Evolutionary conservation across 106 monocot genomes (phyloP).

Genomic region (Phalaenopsis aphrodite): DNA sequence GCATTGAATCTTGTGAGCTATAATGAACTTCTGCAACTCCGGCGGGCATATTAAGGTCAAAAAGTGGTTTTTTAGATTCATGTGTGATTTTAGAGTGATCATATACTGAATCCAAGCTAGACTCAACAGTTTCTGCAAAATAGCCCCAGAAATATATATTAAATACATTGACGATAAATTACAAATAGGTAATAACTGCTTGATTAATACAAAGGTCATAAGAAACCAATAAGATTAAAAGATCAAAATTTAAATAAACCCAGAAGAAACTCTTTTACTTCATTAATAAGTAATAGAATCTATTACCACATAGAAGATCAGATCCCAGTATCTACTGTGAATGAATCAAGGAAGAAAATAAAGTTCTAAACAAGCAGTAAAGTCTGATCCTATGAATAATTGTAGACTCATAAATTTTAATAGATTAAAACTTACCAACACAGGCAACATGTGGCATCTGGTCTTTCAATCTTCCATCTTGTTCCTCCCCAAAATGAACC

Average conservation of each 20-base stretch:
- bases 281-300: too few species aligned
- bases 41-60: conserved; percentile 53
- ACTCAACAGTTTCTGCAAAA: conserved; percentile 12
- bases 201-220: too few species aligned
- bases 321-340: too few species aligned
- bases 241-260: too few species aligned
- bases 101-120: conserved; percentile 1
- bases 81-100: conserved; percentile 8
- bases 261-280: too few species aligned
- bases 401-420: background rate
- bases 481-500: conserved; percentile 8
- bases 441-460: background rate
- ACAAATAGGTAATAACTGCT: background rate
- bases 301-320: too few species aligned
- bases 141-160: background rate
- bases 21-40: too few species aligned
- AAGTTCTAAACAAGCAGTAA: too few species aligned
- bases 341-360: too few species aligned
- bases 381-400: too few species aligned
- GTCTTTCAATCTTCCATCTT: conserved; percentile 7
- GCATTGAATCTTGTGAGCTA: too few species aligned
- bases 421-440: conserved; percentile 14
- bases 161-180: background rate
- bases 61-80: conserved; percentile 18
- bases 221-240: too few species aligned